Percentiles rank a stretch among this genome's conserved stretches.
Conservation (phyloP, 2,329 filamentous ascomycete genomes). For the Sphaerostilbella broomeana region DNA sequence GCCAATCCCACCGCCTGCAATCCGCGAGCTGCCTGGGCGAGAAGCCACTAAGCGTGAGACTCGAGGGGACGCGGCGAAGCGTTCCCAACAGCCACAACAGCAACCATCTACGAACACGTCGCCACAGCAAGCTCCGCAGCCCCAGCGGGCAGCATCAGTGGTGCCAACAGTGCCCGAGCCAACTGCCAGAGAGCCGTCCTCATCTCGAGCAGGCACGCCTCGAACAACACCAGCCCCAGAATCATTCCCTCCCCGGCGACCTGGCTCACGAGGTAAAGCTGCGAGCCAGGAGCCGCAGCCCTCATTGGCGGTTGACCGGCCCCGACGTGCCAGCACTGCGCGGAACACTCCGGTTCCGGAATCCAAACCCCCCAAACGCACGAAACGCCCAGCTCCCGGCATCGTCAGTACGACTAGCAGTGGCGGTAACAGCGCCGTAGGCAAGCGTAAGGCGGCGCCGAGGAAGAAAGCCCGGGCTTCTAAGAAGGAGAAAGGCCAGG, state of each 20-base stretch:
- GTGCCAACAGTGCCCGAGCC: constrained; percentile 12
- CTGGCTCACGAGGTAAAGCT: constrained; percentile 47
- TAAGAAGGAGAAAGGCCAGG: constrained; percentile 41
- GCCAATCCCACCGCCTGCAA: constrained; percentile 24
- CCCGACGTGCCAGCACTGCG: constrained; percentile 50
- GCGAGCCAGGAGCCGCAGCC: constrained; percentile 44
- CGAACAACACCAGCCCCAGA: constrained; percentile 31
- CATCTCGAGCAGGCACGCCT: constrained; percentile 31
- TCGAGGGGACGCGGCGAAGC: constrained; percentile 38
- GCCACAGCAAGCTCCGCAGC: constrained; percentile 17
- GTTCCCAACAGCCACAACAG: constrained; percentile 29
- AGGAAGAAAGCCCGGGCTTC: constrained; percentile 53
- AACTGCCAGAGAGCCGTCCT: constrained; percentile 22
- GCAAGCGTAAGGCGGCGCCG: constrained; percentile 63
- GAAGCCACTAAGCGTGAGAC: constrained; percentile 39
- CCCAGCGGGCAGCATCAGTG: constrained; percentile 22
- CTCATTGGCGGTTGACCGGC: constrained; percentile 45
- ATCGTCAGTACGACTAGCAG: constrained; percentile 58
- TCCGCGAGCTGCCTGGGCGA: constrained; percentile 21
- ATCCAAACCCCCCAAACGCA: constrained; percentile 45
- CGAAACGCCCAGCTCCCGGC: constrained; percentile 65
- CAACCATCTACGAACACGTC: constrained; percentile 13
- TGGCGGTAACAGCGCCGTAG: constrained; percentile 60
- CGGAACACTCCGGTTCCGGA: constrained; percentile 52
- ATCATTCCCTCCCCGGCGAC: constrained; percentile 33